phyloP scores from a whole-genome alignment of 2,329 filamentous ascomycete species.

The Aspergillus sp. region DNA sequence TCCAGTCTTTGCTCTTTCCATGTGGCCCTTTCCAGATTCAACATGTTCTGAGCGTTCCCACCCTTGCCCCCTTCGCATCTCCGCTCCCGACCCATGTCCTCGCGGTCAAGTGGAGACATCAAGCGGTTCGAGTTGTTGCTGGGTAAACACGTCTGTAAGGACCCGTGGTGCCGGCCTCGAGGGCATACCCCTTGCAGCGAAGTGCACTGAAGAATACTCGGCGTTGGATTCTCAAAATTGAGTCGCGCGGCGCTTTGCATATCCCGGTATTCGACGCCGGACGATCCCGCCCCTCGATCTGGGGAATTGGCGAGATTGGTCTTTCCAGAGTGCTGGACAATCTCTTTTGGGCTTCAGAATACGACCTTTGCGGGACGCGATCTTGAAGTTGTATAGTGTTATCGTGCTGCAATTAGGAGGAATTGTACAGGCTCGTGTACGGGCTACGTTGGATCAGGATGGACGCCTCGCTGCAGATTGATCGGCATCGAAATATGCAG shows the following conservation, averaged over 20 bases:
- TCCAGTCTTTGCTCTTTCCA: not conserved
- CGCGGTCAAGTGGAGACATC: slow-evolving; percentile 12
- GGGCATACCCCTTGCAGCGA: slow-evolving; percentile 21
- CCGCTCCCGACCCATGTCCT: slow-evolving; percentile 4
- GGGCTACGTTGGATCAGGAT: not conserved
- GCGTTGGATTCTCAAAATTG: not conserved
- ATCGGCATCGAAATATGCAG: slow-evolving; percentile 26
- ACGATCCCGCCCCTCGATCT: slow-evolving; percentile 27
- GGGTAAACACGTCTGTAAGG: slow-evolving; percentile 1
- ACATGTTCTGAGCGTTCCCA: slow-evolving; percentile 15
- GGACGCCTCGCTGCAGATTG: slow-evolving; percentile 8
- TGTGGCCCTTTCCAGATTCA: not conserved
- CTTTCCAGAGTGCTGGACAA: not conserved
- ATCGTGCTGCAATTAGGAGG: not conserved
- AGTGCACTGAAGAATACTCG: slow-evolving; percentile 3
- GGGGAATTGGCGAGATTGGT: slow-evolving; percentile 25
- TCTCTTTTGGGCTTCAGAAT: not conserved
- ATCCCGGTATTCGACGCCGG: slow-evolving; percentile 21
- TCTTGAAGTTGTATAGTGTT: not conserved
- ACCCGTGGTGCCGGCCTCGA: slow-evolving; percentile 15
- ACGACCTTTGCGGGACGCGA: not conserved
- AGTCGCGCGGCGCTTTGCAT: slow-evolving; percentile 1
- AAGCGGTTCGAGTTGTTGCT: slow-evolving; percentile 13
- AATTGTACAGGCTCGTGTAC: not conserved
- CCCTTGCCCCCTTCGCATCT: slow-evolving; percentile 4